A percentile compares a stretch with the other conserved stretches of the same genome.
phyloP scores from a whole-genome alignment of 2,329 filamentous ascomycete genomes.

The Diaporthe longicolla region DNA sequence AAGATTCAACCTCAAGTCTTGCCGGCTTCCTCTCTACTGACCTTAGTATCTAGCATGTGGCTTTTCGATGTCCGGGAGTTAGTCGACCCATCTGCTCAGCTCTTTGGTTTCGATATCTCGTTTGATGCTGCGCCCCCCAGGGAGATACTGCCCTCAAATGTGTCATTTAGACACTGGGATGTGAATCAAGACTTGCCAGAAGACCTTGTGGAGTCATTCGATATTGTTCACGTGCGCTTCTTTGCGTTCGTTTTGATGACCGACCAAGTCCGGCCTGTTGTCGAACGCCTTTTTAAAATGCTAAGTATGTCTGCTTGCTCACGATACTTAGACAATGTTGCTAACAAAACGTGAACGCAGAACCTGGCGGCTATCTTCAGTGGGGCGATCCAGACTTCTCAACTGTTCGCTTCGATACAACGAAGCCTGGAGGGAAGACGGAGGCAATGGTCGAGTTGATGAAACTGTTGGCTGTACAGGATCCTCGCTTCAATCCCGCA shows the following conservation, averaged over 20 bases:
- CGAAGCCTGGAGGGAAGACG: neutral
- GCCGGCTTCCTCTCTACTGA: neutral
- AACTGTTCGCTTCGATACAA: conserved; percentile 6
- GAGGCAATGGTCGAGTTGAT: conserved; percentile 18
- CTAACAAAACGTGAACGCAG: neutral
- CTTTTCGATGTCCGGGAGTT: conserved; percentile 34
- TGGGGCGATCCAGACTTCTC: conserved; percentile 25
- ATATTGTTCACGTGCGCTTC: conserved; percentile 47
- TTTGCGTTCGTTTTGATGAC: conserved; percentile 44
- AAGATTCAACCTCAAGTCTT: neutral
- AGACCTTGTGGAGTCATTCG: conserved; percentile 43
- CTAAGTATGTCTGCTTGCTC: conserved; percentile 39
- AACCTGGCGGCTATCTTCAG: conserved; percentile 21
- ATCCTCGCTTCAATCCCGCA: neutral
- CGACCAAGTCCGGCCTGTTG: conserved; percentile 41
- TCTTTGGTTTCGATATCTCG: conserved; percentile 47
- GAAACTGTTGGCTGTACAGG: neutral
- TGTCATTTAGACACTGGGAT: conserved; percentile 44
- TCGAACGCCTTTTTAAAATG: conserved; percentile 43
- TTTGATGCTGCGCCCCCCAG: conserved; percentile 44
- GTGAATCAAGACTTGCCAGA: conserved; percentile 42
- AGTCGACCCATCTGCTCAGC: conserved; percentile 39
- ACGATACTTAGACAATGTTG: too few relatives aligned
- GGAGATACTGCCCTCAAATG: conserved; percentile 43
- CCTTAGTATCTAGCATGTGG: conserved; percentile 4